Conservation (phyloP, 371 early-diverging fungal genomes). For the Actinomortierella ambigua region DNA sequence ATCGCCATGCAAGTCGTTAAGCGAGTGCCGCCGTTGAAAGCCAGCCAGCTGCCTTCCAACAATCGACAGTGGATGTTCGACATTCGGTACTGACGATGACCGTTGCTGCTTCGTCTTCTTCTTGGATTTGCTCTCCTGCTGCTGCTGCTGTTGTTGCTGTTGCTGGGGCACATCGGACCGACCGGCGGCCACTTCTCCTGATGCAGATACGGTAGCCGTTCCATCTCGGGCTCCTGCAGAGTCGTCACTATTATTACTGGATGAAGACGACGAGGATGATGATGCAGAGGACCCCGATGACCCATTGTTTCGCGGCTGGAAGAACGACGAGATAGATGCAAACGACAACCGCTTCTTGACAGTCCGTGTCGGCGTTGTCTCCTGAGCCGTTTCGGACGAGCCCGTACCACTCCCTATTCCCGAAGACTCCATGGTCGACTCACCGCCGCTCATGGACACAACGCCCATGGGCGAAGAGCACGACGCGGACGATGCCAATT, state of each 20-base stretch:
- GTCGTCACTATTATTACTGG: too few species aligned
- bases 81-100: constrained; percentile 34
- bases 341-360: constrained; percentile 43
- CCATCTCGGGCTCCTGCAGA: too few species aligned
- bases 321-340: constrained; percentile 39
- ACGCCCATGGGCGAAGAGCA: too few species aligned
- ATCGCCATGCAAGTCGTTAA: constrained; percentile 28
- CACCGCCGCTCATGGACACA: too few species aligned
- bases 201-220: too few species aligned
- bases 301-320: constrained; percentile 10
- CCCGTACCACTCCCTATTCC: too few species aligned
- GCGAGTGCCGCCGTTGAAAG: constrained; percentile 36
- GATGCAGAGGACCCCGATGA: too few species aligned
- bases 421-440: too few species aligned
- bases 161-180: constrained; percentile 1
- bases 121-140: constrained; percentile 24
- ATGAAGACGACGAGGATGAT: too few species aligned
- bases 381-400: not conserved
- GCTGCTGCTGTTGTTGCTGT: not conserved
- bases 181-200: too few species aligned
- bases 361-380: constrained; percentile 15
- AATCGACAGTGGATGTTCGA: constrained; percentile 22
- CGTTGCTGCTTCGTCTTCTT: constrained; percentile 17
- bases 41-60: constrained; percentile 43
- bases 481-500: too few species aligned